A percentile compares a stretch with the other conserved stretches of the same genome.
Evolutionary conservation across 1,284 basidiomycete genomes (phyloP).

Genomic region (Sutorius eximius): DNA sequence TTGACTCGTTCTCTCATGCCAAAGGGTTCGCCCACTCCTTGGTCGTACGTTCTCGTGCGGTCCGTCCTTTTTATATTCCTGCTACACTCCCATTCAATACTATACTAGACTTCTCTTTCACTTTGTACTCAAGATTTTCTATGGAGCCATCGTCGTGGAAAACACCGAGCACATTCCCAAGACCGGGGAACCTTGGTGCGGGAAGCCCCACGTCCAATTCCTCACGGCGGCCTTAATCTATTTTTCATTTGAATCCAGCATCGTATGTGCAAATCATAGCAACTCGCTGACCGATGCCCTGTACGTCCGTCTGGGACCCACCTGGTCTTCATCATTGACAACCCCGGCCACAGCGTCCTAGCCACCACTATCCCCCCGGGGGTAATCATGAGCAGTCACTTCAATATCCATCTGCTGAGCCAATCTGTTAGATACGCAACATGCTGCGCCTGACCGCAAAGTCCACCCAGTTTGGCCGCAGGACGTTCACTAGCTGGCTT

Average conservation of each 20-base stretch:
- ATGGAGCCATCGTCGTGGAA: constrained; percentile 85
- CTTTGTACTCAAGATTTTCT: constrained; percentile 84
- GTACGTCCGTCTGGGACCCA: constrained; percentile 43
- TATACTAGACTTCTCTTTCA: constrained; percentile 60
- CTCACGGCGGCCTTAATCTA: not conserved
- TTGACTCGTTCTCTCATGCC: constrained; percentile 32
- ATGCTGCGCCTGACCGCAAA: constrained; percentile 84
- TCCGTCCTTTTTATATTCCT: constrained; percentile 24
- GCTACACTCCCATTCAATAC: constrained; percentile 1
- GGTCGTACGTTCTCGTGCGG: constrained; percentile 71
- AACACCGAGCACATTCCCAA: constrained; percentile 68
- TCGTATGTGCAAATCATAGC: constrained; percentile 79
- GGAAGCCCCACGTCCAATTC: constrained; percentile 30
- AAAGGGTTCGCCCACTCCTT: constrained; percentile 54
- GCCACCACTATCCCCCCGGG: constrained; percentile 68
- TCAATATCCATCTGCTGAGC: constrained; percentile 6
- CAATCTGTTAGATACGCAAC: constrained; percentile 50
- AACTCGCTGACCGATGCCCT: constrained; percentile 85
- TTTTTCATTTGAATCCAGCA: constrained; percentile 35
- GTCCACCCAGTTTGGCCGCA: constrained; percentile 77
- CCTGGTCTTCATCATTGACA: constrained; percentile 2
- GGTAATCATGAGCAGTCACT: constrained; percentile 39
- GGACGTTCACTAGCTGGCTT: constrained; percentile 84
- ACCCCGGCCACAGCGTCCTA: constrained; percentile 49
- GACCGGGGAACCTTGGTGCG: constrained; percentile 72